Base-by-base conservation (phyloP, 2,329 filamentous ascomycete species). In the Drechslera avenae region DNA sequence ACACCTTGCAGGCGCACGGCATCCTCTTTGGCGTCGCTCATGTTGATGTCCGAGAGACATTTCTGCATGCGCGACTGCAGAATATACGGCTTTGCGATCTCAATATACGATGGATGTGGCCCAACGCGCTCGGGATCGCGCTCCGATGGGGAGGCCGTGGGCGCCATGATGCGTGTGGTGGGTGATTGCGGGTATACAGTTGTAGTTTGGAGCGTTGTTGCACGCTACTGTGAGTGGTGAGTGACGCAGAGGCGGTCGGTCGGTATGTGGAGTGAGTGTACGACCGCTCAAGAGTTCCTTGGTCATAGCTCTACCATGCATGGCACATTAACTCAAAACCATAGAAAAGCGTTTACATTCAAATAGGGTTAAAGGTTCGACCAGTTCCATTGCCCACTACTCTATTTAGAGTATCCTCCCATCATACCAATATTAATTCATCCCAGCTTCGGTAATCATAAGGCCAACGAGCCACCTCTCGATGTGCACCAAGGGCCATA, bases 1-100 rank as follows among this genome's bases (percentile, higher is more conserved):
- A 97, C 87, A 14, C 93, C 94, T 66, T 94, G 90, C 36, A 97
- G 76, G 44, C 93, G 86, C 59, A 90, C 85, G 54, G 78, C 85
- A 66, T 93, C 90, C 72, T 97, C 92, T 50, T 89, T 86, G 31
- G 88, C 85, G 43, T 89, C 86, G 66, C 90, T 88, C 64, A 87
- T 85, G 32, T 86, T 85, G 55, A 87, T 85, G 16, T 84, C 83
- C 36, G 82, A 80, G 50, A 96, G 82, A 71, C 86, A 86, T 66
- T 85, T 83, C 54, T 91, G 86, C 48, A 97, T 83, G 62, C 85
- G 86, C 63, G 90, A 86, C 70, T 97, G 90, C 59, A 90, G 88
- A 56, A 91, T 83, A 76, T 93, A 97, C 50, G 90, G 90, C 61
- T 84, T 82, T 48, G 84, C 83, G 48, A 86, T 79, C 64, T 85